A percentile compares a stretch with the other conserved stretches of the same genome.
These are phyloP conservation scores for Helichrysum umbraculigerum DNA, from an alignment of 129 eudicot species.

Conservation along the genomic window DNA sequence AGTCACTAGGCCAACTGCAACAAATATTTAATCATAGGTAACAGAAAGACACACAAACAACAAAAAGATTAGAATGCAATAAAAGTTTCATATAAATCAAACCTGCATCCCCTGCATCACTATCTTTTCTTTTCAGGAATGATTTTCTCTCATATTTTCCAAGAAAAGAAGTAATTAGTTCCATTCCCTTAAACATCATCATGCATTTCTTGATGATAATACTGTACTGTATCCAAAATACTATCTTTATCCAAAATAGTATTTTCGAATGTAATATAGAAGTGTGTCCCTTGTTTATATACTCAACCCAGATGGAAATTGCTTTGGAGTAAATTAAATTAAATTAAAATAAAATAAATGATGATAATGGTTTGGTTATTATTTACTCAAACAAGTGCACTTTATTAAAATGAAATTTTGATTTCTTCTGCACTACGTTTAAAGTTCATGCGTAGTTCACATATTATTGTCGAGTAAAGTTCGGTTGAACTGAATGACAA, in stretches of 20 bases:
- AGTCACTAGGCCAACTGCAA: neutral
- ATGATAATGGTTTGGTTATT: slow-evolving; percentile 17
- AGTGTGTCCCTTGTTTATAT: neutral
- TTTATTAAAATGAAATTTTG: slow-evolving; percentile 19
- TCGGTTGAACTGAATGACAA: slow-evolving; percentile 3
- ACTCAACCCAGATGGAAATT: neutral
- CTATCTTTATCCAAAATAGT: too few species aligned
- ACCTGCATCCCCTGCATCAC: slow-evolving; percentile 88
- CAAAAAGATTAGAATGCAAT: neutral
- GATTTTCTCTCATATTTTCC: slow-evolving; percentile 41
- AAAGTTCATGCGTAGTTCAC: neutral
- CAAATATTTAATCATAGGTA: neutral
- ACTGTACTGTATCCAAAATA: slow-evolving; percentile 6
- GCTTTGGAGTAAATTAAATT: slow-evolving; percentile 6
- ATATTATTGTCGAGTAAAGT: slow-evolving; percentile 14
- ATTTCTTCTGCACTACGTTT: slow-evolving; percentile 32
- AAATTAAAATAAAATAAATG: neutral
- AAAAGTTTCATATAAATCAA: neutral
- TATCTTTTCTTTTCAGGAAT: slow-evolving; percentile 66
- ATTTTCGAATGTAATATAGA: neutral
- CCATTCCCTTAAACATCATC: slow-evolving; percentile 42
- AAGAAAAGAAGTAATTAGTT: slow-evolving; percentile 34
- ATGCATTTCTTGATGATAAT: slow-evolving; percentile 14
- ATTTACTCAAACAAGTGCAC: slow-evolving; percentile 31
- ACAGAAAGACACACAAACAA: neutral